phyloP scores from a whole-genome alignment of 306 rosid species.

The Bauhinia variegata region DNA sequence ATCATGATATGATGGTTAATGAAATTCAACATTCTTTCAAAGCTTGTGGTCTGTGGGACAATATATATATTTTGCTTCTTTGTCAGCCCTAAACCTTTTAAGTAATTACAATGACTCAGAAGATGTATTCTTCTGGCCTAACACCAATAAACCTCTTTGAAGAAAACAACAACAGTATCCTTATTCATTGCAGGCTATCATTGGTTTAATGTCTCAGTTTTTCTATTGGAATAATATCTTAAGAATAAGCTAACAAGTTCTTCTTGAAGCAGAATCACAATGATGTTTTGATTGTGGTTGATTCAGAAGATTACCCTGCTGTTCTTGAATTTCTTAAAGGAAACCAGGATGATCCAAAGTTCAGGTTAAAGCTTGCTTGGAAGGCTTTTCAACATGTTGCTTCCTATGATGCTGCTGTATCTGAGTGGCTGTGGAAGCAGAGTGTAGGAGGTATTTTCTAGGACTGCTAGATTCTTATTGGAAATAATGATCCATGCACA shows the following conservation, averaged over 20 bases:
- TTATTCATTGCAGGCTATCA: slow-evolving; percentile 10
- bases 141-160: neutral
- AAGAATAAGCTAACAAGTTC: slow-evolving; percentile 19
- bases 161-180: neutral
- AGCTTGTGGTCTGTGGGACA: neutral
- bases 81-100: neutral
- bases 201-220: slow-evolving; percentile 9
- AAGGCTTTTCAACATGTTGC: slow-evolving; percentile 93
- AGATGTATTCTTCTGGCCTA: slow-evolving; percentile 11
- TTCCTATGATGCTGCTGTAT: slow-evolving; percentile 88
- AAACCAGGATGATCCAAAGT: slow-evolving; percentile 58
- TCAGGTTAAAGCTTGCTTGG: slow-evolving; percentile 88
- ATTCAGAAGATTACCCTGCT: slow-evolving; percentile 79
- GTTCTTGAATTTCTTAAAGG: slow-evolving; percentile 76
- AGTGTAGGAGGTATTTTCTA: slow-evolving; percentile 60
- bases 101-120: neutral
- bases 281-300: slow-evolving; percentile 92
- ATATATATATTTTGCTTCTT: too few species aligned
- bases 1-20: neutral
- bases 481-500: slow-evolving; percentile 15
- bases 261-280: slow-evolving; percentile 73
- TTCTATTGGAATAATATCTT: slow-evolving; percentile 14
- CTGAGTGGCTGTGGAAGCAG: slow-evolving; percentile 98
- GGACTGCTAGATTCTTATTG: neutral
- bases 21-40: neutral